Base-by-base conservation (phyloP, 1,284 basidiomycete species). In the Ganoderma leucocontextum region DNA sequence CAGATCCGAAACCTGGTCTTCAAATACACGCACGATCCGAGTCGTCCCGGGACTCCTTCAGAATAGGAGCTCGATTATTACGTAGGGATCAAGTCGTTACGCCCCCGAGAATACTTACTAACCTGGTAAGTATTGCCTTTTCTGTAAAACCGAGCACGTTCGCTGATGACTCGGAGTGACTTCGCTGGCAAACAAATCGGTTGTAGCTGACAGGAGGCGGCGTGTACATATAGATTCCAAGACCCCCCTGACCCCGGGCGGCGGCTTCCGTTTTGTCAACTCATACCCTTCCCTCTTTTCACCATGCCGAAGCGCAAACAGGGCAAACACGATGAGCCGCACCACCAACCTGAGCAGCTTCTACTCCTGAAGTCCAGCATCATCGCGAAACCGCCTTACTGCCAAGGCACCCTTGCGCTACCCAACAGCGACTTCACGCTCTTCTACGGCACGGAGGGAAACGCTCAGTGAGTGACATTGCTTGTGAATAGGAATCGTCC, bases 371-470 rank as follows among this genome's bases (percentile, higher is more conserved):
- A 22, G 52, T 33, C 29, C 25, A 67, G 33, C 29, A 58, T 58
- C 55, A 19, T 38, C 19, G n/a, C 35, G n/a, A 58, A 38, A n/a
- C 68, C 70, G 4, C 70, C 72, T 2, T 72, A 64, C 49, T 72
- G 67, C 47, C 67, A 70, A 22, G 74, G 72, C 2, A 69, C 67
- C 0, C 22, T 70, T 2, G 19, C 66, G 19, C 29, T 72, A 3
- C 9, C 68, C 1, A 3, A 49, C n/a, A 58, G 63, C n/a, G 65
- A 66, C 35, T 67, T 70, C 53, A 58, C 53, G 7, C 63, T 75
- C 9, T 75, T 66, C 69, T 75, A 75, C 22, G 72, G 74, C 4
- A 72, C 66, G 39, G 61, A 42, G 4, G 22, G n/a, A 1, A 33
- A 68, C 12, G 68, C 65, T 9, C 38, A 61, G 72, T 73, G 44